Base-by-base conservation (phyloP, 1,139 yeast species). In the Magnusiomyces starmeri region DNA sequence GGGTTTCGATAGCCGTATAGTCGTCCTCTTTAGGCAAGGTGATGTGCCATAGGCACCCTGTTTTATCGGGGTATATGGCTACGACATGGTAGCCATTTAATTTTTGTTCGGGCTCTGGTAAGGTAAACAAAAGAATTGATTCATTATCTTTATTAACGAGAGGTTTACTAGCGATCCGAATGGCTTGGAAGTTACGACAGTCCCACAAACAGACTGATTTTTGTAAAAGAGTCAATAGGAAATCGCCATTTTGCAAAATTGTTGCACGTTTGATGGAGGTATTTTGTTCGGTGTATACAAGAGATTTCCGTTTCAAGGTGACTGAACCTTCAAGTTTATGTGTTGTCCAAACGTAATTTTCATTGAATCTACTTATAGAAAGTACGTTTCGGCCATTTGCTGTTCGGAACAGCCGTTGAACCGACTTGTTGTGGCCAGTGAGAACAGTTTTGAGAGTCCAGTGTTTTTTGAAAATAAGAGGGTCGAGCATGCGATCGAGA, bases 391-490 rank as follows among this genome's bases (percentile, higher is more conserved):
- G 71, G 25, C 88, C 88, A 60, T 79, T 79, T 4, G 76, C 68
- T 1, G 95, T 83, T 60, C 89, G 79, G 18, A 79, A 70, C 1
- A 90, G 66, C 51, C 75, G 76, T 58, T 80, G 79, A 21, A 90
- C 82, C 0, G 96, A 85, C 63, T 88, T 89, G 51, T 81, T 77
- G 62, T 88, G 96, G 0, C 97, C 97, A 4, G 94, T 89, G 53
- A 83, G 78, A 60, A 84, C 56, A 4, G 56, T 32, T 46, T 43
- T 54, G 51, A 22, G 56, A 51, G 16, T 65, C 67, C 4, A 60
- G 51, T 32, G 59, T 56, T 20, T 60, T 43, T 3, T 57, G 51
- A 6, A 52, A 43, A 24, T 52, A 50, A 10, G 53, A 21, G 60
- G 54, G 55, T 62, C 62, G 35, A 75, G 56, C 32, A 78, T 51